Evolutionary conservation across 371 early-diverging fungal species (phyloP), one percentile per base, ranked within the genome.

Genomic region (Fennellomyces sp.): DNA sequence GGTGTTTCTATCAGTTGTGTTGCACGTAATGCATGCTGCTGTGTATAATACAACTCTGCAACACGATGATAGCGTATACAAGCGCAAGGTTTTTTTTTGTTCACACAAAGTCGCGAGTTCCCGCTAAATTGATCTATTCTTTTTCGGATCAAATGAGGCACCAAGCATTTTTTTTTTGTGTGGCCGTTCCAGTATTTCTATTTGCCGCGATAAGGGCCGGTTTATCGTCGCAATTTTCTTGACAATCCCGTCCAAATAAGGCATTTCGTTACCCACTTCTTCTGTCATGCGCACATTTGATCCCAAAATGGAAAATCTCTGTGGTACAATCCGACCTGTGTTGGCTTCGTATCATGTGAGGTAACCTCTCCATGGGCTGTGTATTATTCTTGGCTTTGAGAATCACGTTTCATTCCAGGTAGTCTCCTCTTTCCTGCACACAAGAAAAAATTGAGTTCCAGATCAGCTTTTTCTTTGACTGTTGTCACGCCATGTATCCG

Each of bases 131-230:
- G 2, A 41, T 41, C 17, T 33, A 33, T 45, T 21, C 45, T 15
- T 45, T 45, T 21, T 45, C 45, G 45, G 45, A 45, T 45, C 21
- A 45, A 45, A 45, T 15, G n/a, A n/a, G n/a, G n/a, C n/a, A n/a
- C 11, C 21, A 17, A 45, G n/a, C 21, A 8, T 21, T 45, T 45
- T 25, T 45, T 45, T 23, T 21, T 23, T 45, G 45, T 45, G 21
- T 23, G n/a, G 10, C 45, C 45, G n/a, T 45, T 45, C 45, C 45
- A 23, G 23, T 21, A 23, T 12, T 45, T 45, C 45, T 21, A 45
- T 45, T 45, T 21, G n/a, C 8, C 45, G n/a, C 17, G 45, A 45
- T 45, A 45, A 45, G 45, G 21, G 2, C 7, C 23, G n/a, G 0
- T 45, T 27, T 45, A 45, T 45, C 45, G 23, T 45, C 17, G 19